Conservation (phyloP, 1,139 yeast genomes). For the Scheffersomyces illinoinensis region DNA sequence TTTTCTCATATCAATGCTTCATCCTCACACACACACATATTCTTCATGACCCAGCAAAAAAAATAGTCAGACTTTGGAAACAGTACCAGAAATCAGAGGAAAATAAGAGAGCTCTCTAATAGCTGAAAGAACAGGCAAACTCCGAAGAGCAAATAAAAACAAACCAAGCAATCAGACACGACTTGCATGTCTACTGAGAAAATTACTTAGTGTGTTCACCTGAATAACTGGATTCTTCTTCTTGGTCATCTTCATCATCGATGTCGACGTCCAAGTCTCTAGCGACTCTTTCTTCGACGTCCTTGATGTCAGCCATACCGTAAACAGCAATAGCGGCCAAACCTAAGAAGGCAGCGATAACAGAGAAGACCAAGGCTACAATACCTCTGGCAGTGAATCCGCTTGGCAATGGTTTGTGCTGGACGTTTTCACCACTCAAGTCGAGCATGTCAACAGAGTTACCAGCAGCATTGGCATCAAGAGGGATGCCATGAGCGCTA, state of each 20-base stretch:
- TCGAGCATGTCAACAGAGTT: constrained; percentile 61
- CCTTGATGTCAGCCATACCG: constrained; percentile 72
- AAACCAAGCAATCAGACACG: not conserved
- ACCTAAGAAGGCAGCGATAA: constrained; percentile 79
- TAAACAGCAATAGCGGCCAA: constrained; percentile 72
- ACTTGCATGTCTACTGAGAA: not conserved
- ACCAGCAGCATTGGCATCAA: constrained; percentile 85
- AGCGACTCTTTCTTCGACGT: constrained; percentile 55
- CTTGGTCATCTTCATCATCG: constrained; percentile 25
- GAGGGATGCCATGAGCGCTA: constrained; percentile 13
- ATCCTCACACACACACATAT: constrained; percentile 4
- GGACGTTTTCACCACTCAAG: constrained; percentile 72
- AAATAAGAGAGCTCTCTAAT: not conserved
- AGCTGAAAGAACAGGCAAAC: not conserved
- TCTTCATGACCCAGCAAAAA: constrained; percentile 1
- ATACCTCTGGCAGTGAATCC: constrained; percentile 93
- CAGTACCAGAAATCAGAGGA: not conserved
- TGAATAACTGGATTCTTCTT: constrained; percentile 16
- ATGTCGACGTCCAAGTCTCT: constrained; percentile 50
- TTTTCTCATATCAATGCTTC: not conserved
- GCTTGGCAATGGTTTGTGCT: constrained; percentile 62
- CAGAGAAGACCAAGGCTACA: constrained; percentile 81
- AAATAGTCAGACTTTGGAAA: not conserved
- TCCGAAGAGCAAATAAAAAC: not conserved
- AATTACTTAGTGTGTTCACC: constrained; percentile 7